Evolutionary conservation across 2,329 filamentous ascomycete genomes (phyloP), one percentile per base, ranked within the genome.

Genomic region (Tolypocladium ophioglossoides): DNA sequence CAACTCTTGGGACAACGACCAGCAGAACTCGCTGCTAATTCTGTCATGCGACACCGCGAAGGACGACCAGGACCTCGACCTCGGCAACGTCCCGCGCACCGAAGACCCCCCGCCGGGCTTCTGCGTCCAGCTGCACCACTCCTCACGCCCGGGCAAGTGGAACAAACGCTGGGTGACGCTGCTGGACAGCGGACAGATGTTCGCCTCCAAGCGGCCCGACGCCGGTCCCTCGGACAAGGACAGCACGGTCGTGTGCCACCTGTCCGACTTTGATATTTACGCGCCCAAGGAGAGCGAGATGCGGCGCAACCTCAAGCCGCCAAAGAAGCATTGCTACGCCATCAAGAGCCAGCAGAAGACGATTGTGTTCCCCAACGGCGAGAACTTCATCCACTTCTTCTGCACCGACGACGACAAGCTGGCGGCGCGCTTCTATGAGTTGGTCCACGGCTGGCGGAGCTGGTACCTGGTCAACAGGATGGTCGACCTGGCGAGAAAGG

Each of bases 211-310:
- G 70, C 91, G 87, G 61, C 65, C 74, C 1, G 74, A 78, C n/a
- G 76, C 83, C 14, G 78, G 76, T 55, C 66, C 75, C 4, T 72
- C 74, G 1, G 82, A 85, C 50, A 89, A 90, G 67, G 86, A 91
- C 52, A 74, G 78, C 35, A 71, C 77, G 14, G 86, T 81, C 57
- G 75, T 96, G 37, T 96, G 89, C 67, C 90, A 95, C 70, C 69
- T 97, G 50, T 90, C 89, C 2, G 91, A 96, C 69, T 96, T 92
- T 68, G 92, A 97, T 65, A 87, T 96, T 50, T 96, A 96, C 71
- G 82, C 78, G 1, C 87, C 89, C 2, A 89, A 84, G 6, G 77
- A 82, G 52, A 79, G 82, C 47, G 84, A 89, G 60, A 72, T 83
- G 58, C 77, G 82, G 39, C 87, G 86, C 63, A 79, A 82, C 58